These are phyloP conservation scores for Xylariaceae sp. DNA, from an alignment of 2,329 filamentous ascomycete species.

Conservation along the genomic window DNA sequence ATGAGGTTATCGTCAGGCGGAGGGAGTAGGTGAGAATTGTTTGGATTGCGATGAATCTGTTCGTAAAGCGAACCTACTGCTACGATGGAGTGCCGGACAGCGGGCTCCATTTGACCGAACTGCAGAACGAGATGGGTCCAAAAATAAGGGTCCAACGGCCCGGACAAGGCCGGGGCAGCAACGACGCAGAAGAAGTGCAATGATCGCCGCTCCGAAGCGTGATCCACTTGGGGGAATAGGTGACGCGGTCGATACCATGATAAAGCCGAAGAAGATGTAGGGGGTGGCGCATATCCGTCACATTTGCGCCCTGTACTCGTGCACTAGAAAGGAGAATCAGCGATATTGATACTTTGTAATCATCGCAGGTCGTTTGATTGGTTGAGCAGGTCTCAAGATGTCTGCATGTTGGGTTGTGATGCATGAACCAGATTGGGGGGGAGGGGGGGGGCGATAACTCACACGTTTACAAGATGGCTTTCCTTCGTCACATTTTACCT, in stretches of 20 bases:
- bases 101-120: constrained; percentile 46
- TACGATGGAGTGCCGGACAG: constrained; percentile 47
- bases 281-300: constrained; percentile 41
- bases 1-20: constrained; percentile 42
- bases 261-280: constrained; percentile 25
- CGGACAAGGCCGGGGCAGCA: constrained; percentile 46
- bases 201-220: constrained; percentile 41
- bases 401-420: too few species aligned
- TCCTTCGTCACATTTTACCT: constrained; percentile 41
- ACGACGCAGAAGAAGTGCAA: constrained; percentile 48
- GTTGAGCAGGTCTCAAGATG: too few species aligned
- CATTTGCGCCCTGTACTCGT: constrained; percentile 41
- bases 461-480: constrained; percentile 38
- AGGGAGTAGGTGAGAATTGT: constrained; percentile 12
- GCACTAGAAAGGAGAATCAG: constrained; percentile 23
- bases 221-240: constrained; percentile 35
- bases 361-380: background rate
- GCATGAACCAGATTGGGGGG: background rate
- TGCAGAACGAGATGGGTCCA: constrained; percentile 51
- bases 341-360: background rate
- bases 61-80: constrained; percentile 51
- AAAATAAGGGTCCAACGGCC: constrained; percentile 48
- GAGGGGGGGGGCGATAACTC: constrained; percentile 4
- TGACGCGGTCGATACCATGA: constrained; percentile 48
- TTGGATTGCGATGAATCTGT: constrained; percentile 31